Base-by-base conservation (phyloP, 2,329 filamentous ascomycete species). In the Aspergillus ochraceus region DNA sequence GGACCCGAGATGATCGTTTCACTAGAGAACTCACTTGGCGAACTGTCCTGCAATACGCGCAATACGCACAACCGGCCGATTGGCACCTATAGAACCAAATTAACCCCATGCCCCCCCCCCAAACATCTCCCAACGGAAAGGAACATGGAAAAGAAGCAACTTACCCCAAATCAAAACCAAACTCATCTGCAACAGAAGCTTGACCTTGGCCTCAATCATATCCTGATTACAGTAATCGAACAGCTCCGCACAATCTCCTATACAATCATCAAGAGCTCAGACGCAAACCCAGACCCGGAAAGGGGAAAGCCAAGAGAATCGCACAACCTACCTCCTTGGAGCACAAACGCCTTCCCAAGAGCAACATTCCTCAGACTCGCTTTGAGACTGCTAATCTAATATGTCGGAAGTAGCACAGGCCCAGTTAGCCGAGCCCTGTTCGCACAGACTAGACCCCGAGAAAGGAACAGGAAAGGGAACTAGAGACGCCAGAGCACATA, bases 41-140 rank as follows among this genome's bases (percentile, higher is more conserved):
- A 97, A 99, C 81, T 99, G 95, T 3, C 95, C 95, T 12, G 95
- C 95, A 88, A 98, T 97, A 61, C 95, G 88, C 17, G 92, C 95
- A 70, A 99, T 96, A 67, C 95, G 88, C 52, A 99, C 92, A 4
- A 99, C 92, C 6, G 91, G 90, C 71, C 88, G 88, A 69, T 88
- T 87, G 24, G 83, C 82, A 42, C 80, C 78, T 80, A 46, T 49
- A 46, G 8, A 29, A 11, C 10, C 17, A 39, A 42, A 20, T 50
- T 6, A 42, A n/a, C 17, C 4, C 14, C 36, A 8, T 36, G 5
- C 8, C 17, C 36, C 17, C 17, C 36, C 17, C 3, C 6, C 36
- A 17, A 42, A 42, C 32, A 36, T n/a, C n/a, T n/a, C n/a, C n/a
- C n/a, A n/a, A n/a, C n/a, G 4, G 2, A 29, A 24, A 12, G 29